Conservation (phyloP, 2,329 filamentous ascomycete genomes). For the Claviceps sorghi region DNA sequence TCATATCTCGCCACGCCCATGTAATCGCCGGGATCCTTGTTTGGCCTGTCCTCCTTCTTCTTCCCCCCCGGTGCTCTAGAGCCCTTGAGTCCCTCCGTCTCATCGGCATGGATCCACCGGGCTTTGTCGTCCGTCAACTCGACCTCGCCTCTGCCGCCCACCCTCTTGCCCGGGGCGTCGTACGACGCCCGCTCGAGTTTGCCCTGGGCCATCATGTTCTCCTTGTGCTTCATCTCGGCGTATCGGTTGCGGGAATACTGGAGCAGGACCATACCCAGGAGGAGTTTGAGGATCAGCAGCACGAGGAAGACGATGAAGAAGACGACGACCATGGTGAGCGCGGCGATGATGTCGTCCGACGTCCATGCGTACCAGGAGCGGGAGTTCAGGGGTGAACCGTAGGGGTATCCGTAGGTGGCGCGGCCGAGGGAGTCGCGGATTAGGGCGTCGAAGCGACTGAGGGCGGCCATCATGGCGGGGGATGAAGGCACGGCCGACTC, state of each 20-base stretch:
- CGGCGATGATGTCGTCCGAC: conserved; percentile 59
- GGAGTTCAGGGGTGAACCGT: conserved; percentile 23
- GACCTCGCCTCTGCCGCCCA: conserved; percentile 71
- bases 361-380: conserved; percentile 41
- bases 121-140: conserved; percentile 82
- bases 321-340: conserved; percentile 69
- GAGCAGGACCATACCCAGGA: conserved; percentile 78
- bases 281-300: conserved; percentile 67
- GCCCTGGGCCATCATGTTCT: conserved; percentile 34
- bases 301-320: conserved; percentile 76
- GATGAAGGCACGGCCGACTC: conserved; percentile 51
- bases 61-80: conserved; percentile 40
- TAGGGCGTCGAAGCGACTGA: conserved; percentile 64
- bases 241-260: conserved; percentile 69
- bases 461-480: conserved; percentile 59
- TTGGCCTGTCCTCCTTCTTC: conserved; percentile 22
- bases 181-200: conserved; percentile 38
- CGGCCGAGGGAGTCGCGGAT: conserved; percentile 63
- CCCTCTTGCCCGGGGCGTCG: conserved; percentile 56
- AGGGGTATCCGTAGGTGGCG: conserved; percentile 49
- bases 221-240: conserved; percentile 59
- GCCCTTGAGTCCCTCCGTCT: conserved; percentile 53
- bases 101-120: conserved; percentile 75
- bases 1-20: conserved; percentile 67
- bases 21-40: conserved; percentile 34